A percentile compares a stretch with the other conserved stretches of the same genome.
Conservation (phyloP, 306 rosid genomes). For the Ceratonia siliqua region DNA sequence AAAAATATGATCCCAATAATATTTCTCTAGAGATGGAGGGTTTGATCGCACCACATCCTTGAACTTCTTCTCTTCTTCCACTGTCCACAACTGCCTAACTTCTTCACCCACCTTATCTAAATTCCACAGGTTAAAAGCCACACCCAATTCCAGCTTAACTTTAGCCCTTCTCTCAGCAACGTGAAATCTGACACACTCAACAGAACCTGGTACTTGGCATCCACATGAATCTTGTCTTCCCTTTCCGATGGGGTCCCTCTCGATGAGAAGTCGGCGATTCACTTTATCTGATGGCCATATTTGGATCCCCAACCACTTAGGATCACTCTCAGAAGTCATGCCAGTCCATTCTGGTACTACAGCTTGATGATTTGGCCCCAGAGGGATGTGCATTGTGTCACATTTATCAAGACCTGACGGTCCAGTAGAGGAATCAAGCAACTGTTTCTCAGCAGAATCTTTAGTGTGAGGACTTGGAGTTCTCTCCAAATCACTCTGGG, state of each 20-base stretch:
- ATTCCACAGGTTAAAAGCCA: slow-evolving; percentile 61
- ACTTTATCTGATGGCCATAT: slow-evolving; percentile 61
- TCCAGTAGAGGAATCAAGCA: slow-evolving; percentile 29
- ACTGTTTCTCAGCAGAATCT: slow-evolving; percentile 22
- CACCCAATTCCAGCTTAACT: slow-evolving; percentile 65
- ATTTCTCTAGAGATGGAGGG: slow-evolving; percentile 39
- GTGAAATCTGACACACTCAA: slow-evolving; percentile 70
- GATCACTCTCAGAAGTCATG: slow-evolving; percentile 51
- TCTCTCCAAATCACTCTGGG: neutral
- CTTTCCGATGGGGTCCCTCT: slow-evolving; percentile 83
- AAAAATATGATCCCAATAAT: slow-evolving; percentile 58
- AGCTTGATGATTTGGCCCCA: slow-evolving; percentile 64
- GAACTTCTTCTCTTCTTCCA: slow-evolving; percentile 65
- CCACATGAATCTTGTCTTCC: slow-evolving; percentile 83
- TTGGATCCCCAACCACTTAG: slow-evolving; percentile 73
- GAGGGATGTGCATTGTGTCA: slow-evolving; percentile 24
- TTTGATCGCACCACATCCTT: slow-evolving; percentile 46
- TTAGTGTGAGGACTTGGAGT: slow-evolving; percentile 34
- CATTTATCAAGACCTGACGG: slow-evolving; percentile 26
- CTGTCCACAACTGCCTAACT: slow-evolving; percentile 52
- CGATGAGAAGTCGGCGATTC: slow-evolving; percentile 46
- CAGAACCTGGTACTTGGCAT: slow-evolving; percentile 58
- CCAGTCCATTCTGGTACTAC: slow-evolving; percentile 66
- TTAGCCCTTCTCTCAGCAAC: slow-evolving; percentile 62
- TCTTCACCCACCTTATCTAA: slow-evolving; percentile 70